Evolutionary conservation across 805 yeast species (phyloP).

Genomic region (Wickerhamomyces tratensis): DNA sequence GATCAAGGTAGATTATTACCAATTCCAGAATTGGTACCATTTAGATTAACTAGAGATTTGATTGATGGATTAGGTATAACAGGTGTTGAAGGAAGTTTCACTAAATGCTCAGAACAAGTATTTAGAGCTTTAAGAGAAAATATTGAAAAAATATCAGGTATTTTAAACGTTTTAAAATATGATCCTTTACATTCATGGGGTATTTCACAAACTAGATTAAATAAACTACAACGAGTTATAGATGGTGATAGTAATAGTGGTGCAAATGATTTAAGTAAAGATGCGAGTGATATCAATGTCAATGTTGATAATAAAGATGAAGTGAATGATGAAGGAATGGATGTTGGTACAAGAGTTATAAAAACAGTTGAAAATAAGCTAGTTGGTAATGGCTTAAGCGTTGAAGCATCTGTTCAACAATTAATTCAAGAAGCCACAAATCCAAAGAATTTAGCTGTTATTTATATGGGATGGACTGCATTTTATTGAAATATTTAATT

Average conservation of each 20-base stretch:
- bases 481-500: conserved; percentile 32
- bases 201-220: conserved; percentile 61
- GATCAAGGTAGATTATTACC: conserved; percentile 84
- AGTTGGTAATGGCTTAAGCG: conserved; percentile 54
- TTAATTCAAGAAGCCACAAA: conserved; percentile 70
- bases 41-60: conserved; percentile 80
- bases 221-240: conserved; percentile 35
- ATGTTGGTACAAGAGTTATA: conserved; percentile 67
- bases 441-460: conserved; percentile 54
- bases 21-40: conserved; percentile 91
- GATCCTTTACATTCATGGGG: conserved; percentile 95
- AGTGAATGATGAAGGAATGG: conserved; percentile 24
- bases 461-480: conserved; percentile 83
- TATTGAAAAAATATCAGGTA: conserved; percentile 62
- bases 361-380: conserved; percentile 64
- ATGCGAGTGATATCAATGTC: conserved; percentile 1
- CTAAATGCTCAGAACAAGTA: conserved; percentile 63
- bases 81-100: conserved; percentile 75
- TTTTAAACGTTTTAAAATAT: conserved; percentile 77
- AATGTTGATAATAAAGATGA: not conserved
- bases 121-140: conserved; percentile 57
- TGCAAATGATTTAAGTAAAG: no score
- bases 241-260: no score
- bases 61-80: conserved; percentile 89
- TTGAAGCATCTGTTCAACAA: conserved; percentile 79